Percentiles rank a stretch among this genome's conserved stretches.
These are phyloP conservation scores for Exobasidium rhododendri DNA, from an alignment of 1,284 basidiomycete genomes.

Conservation along the genomic window DNA sequence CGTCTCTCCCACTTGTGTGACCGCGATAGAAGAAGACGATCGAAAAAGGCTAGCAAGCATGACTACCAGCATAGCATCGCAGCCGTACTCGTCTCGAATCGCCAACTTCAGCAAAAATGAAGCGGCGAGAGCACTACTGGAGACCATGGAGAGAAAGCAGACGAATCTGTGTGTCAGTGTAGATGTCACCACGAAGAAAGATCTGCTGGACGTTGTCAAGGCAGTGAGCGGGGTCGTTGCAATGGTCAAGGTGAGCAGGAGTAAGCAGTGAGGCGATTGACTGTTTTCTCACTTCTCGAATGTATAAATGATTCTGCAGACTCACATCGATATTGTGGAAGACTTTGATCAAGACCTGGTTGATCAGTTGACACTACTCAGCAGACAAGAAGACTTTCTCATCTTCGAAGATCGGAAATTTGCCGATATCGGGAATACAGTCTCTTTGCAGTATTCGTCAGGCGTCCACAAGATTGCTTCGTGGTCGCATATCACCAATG, in stretches of 20 bases:
- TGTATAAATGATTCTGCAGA: conserved; percentile 63
- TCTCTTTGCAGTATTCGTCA: conserved; percentile 86
- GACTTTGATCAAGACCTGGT: conserved; percentile 60
- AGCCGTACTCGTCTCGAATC: conserved; percentile 3
- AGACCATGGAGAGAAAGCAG: conserved; percentile 81
- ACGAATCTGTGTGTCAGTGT: conserved; percentile 92
- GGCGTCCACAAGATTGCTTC: conserved; percentile 90
- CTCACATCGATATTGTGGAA: conserved; percentile 66
- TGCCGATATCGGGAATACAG: conserved; percentile 98
- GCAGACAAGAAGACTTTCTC: conserved; percentile 81
- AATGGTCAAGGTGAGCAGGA: conserved; percentile 74
- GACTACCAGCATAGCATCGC: neutral
- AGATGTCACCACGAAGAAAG: conserved; percentile 78
- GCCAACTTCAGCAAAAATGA: conserved; percentile 27
- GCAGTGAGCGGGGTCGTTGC: conserved; percentile 83
- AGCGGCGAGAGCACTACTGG: conserved; percentile 61
- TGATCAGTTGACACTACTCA: conserved; percentile 68
- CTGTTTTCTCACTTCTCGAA: neutral
- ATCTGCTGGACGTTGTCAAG: conserved; percentile 82
- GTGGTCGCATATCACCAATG: conserved; percentile 97
- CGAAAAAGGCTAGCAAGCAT: neutral
- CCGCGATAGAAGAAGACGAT: too few species aligned
- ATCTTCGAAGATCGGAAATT: conserved; percentile 99
- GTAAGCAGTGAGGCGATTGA: neutral
- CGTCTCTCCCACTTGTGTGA: too few species aligned